Conservation (phyloP, 2,329 filamentous ascomycete genomes). For the Apiospora rasikravindrae region DNA sequence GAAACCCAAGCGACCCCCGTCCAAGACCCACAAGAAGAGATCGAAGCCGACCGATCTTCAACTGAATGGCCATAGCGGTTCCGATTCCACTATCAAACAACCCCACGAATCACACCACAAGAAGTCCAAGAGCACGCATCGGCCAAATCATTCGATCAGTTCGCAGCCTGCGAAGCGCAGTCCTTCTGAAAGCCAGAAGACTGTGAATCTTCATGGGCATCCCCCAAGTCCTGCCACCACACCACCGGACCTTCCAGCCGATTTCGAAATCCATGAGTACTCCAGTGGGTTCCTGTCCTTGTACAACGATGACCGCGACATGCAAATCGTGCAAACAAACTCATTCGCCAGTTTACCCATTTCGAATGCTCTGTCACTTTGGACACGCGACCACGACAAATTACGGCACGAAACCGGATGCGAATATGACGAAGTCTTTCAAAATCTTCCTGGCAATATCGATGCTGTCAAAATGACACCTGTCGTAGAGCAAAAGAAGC, state of each 20-base stretch:
- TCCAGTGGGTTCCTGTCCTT: slow-evolving; percentile 77
- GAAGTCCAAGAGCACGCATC: slow-evolving; percentile 82
- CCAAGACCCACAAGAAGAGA: slow-evolving; percentile 91
- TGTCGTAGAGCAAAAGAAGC: slow-evolving; percentile 59
- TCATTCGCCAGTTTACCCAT: slow-evolving; percentile 78
- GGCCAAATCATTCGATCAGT: slow-evolving; percentile 75
- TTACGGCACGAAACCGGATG: slow-evolving; percentile 72
- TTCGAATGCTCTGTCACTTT: slow-evolving; percentile 75
- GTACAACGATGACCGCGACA: slow-evolving; percentile 65
- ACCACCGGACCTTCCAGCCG: slow-evolving; percentile 67
- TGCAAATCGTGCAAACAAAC: slow-evolving; percentile 71
- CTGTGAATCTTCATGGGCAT: slow-evolving; percentile 61
- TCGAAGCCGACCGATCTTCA: slow-evolving; percentile 71
- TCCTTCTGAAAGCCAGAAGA: slow-evolving; percentile 67
- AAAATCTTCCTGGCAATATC: slow-evolving; percentile 49
- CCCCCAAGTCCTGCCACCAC: slow-evolving; percentile 79
- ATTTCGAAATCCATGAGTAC: slow-evolving; percentile 71
- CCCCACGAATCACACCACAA: slow-evolving; percentile 65
- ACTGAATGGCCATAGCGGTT: slow-evolving; percentile 69
- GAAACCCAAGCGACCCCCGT: slow-evolving; percentile 73
- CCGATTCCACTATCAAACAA: slow-evolving; percentile 60
- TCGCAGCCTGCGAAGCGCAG: slow-evolving; percentile 68
- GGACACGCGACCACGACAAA: slow-evolving; percentile 76
- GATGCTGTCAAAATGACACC: slow-evolving; percentile 50
- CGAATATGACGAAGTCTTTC: slow-evolving; percentile 72